Conservation (phyloP, 805 yeast genomes). For the Suhomyces kilbournensis region DNA sequence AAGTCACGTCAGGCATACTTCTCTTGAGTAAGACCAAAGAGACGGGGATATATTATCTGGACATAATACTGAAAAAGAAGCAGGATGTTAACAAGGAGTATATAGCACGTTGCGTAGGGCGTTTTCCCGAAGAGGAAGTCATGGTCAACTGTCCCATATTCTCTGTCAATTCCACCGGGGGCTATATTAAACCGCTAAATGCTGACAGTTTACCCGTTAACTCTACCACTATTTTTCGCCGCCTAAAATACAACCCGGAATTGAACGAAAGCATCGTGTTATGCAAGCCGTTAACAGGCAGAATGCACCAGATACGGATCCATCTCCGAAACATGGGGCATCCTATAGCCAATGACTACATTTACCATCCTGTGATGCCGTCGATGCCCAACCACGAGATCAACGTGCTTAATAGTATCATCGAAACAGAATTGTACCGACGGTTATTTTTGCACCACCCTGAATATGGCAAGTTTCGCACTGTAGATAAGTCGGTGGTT, state of each 20-base stretch:
- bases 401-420: slow-evolving; percentile 15
- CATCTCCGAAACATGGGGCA: slow-evolving; percentile 47
- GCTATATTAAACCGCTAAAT: slow-evolving; percentile 28
- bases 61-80: slow-evolving; percentile 26
- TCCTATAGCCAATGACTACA: slow-evolving; percentile 81
- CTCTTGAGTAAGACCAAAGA: slow-evolving; percentile 39
- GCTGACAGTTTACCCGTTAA: slow-evolving; percentile 20
- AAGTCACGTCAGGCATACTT: slow-evolving; percentile 49
- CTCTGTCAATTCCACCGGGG: slow-evolving; percentile 31
- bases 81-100: slow-evolving; percentile 38
- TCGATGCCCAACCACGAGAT: slow-evolving; percentile 9
- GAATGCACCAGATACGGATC: slow-evolving; percentile 57
- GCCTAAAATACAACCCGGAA: slow-evolving; percentile 25
- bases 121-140: slow-evolving; percentile 32
- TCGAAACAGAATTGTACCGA: slow-evolving; percentile 24
- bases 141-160: slow-evolving; percentile 41
- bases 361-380: slow-evolving; percentile 22
- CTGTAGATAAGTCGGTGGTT: slow-evolving; percentile 8
- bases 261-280: slow-evolving; percentile 41
- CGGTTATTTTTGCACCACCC: slow-evolving; percentile 17
- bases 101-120: slow-evolving; percentile 42
- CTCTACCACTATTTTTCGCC: slow-evolving; percentile 33
- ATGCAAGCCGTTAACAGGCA: slow-evolving; percentile 52
- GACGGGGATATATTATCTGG: slow-evolving; percentile 31
- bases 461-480: slow-evolving; percentile 9